Base-by-base conservation (phyloP, 306 rosid genomes). In the Cajanus cajan region DNA sequence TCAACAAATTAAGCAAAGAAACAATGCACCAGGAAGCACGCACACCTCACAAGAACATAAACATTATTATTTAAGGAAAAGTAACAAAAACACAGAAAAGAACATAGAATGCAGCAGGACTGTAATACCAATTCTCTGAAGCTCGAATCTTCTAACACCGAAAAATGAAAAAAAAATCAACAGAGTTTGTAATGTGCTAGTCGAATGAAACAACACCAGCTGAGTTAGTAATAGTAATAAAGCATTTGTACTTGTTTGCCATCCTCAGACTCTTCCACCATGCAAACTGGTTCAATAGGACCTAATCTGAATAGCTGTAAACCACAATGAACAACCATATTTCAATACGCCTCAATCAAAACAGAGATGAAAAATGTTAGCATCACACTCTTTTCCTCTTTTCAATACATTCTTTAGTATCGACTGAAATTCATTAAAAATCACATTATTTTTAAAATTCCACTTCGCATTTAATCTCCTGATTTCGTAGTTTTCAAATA, bases 291-390 rank as follows among this genome's bases (percentile, higher is more conserved):
- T 45, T 73, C 85, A 78, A 85, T 77, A 45, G 93, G 86, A 19
- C 91, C 85, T 72, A 90, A 68, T 82, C 87, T 88, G 87, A 82
- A 93, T 16, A 90, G 85, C 98, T 93, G 91, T n/a, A 73, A 18
- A 71, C 48, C 80, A 67, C 14, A 71, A 82, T 66, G 57, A 44
- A 57, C 67, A 62, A 55, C 37, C 69, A 31, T 50, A 44, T 25
- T 51, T 63, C 8, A n/a, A 21, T 33, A 68, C n/a, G 65, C 57
- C 36, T 36, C 21, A 73, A 59, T 73, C 5, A 31, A 78, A 79
- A 5, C 11, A 7, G 41, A 21, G 55, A 40, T 28, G n/a, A n/a
- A n/a, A n/a, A n/a, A n/a, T n/a, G n/a, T n/a, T n/a, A n/a, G n/a
- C n/a, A n/a, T n/a, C n/a, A n/a, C n/a, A n/a, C n/a, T n/a, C n/a